Evolutionary conservation across 1,139 yeast genomes (phyloP).

Genomic region (Lodderomyces parapsilosis): DNA sequence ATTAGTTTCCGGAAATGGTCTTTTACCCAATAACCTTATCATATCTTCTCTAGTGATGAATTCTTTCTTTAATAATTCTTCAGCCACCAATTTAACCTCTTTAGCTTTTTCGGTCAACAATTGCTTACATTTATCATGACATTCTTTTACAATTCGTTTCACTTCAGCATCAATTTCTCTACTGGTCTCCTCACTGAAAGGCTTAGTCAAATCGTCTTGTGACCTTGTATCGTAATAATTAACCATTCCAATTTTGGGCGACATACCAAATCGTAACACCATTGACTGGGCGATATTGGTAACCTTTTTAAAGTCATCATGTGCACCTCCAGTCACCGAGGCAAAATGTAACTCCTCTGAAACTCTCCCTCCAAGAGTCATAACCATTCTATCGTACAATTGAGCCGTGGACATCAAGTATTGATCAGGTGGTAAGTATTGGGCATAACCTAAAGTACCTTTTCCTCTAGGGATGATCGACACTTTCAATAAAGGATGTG

Average conservation of each 20-base stretch:
- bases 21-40: slow-evolving; percentile 79
- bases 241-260: slow-evolving; percentile 77
- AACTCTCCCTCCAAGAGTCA: slow-evolving; percentile 97
- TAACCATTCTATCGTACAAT: slow-evolving; percentile 85
- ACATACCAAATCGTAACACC: slow-evolving; percentile 94
- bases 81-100: slow-evolving; percentile 83
- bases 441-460: slow-evolving; percentile 98
- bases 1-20: slow-evolving; percentile 87
- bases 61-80: slow-evolving; percentile 78
- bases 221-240: slow-evolving; percentile 59
- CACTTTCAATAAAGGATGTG: slow-evolving; percentile 91
- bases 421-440: slow-evolving; percentile 92
- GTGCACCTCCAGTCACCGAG: slow-evolving; percentile 92
- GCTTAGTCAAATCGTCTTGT: slow-evolving; percentile 72
- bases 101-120: slow-evolving; percentile 68
- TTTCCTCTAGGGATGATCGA: slow-evolving; percentile 96
- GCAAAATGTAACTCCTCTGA: slow-evolving; percentile 90
- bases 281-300: slow-evolving; percentile 90
- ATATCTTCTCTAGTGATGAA: slow-evolving; percentile 89
- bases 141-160: slow-evolving; percentile 73
- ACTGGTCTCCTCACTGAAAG: slow-evolving; percentile 88
- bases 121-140: slow-evolving; percentile 67
- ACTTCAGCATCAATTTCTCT: slow-evolving; percentile 80
- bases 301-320: slow-evolving; percentile 96
- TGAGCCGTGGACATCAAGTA: slow-evolving; percentile 78